Evolutionary conservation across 257 asterid species (phyloP).

Genomic region (Haberlea rhodopensis): DNA sequence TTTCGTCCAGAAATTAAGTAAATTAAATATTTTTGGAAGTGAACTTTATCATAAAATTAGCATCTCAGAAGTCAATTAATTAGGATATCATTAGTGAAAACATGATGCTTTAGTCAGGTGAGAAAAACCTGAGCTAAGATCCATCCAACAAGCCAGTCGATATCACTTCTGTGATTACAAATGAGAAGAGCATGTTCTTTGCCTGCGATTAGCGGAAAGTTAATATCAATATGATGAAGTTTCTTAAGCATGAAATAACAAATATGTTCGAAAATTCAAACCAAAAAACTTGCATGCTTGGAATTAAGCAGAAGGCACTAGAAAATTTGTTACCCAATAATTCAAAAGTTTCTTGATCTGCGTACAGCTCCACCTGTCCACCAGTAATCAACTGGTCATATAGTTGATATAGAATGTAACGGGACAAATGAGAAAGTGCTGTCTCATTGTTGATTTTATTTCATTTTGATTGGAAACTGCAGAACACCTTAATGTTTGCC

Average conservation of each 20-base stretch:
- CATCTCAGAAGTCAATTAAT: not conserved
- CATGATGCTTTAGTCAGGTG: slow-evolving; percentile 16
- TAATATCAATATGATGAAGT: not conserved
- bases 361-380: slow-evolving; percentile 60
- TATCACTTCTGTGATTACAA: slow-evolving; percentile 72
- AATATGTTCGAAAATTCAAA: not conserved
- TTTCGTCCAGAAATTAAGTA: slow-evolving; percentile 6
- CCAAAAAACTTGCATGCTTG: slow-evolving; percentile 10
- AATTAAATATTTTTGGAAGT: slow-evolving; percentile 13
- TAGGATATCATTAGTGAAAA: slow-evolving; percentile 4
- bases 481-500: slow-evolving; percentile 77
- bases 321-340: slow-evolving; percentile 54
- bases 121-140: slow-evolving; percentile 69
- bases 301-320: not conserved
- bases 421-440: slow-evolving; percentile 8
- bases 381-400: slow-evolving; percentile 25
- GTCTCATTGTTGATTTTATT: slow-evolving; percentile 7
- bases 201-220: slow-evolving; percentile 44
- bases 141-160: slow-evolving; percentile 90
- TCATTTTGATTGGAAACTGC: slow-evolving; percentile 13
- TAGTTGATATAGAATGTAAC: slow-evolving; percentile 19
- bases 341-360: slow-evolving; percentile 57
- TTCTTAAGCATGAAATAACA: not conserved
- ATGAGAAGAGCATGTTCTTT: slow-evolving; percentile 78
- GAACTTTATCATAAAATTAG: slow-evolving; percentile 13